Conservation (phyloP, 129 eudicot species). For the Dittrichia graveolens region DNA sequence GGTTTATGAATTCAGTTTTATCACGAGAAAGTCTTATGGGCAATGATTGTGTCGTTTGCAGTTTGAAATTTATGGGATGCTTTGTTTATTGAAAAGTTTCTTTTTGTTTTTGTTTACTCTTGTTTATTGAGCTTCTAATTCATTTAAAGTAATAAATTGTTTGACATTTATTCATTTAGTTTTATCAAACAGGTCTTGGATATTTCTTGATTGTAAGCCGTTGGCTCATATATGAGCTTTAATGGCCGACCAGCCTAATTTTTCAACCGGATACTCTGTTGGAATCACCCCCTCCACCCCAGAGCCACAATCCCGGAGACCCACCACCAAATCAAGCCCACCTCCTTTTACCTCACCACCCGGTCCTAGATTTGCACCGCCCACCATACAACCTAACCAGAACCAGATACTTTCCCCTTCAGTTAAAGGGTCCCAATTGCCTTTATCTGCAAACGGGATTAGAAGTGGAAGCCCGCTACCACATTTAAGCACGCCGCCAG, state of each 20-base stretch:
- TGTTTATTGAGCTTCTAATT: not conserved
- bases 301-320: conserved; percentile 40
- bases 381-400: conserved; percentile 47
- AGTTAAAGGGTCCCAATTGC: conserved; percentile 48
- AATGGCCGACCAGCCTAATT: conserved; percentile 63
- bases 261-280: conserved; percentile 52
- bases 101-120: too few relatives aligned
- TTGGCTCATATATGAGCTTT: conserved; percentile 29
- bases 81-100: too few relatives aligned
- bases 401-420: conserved; percentile 56
- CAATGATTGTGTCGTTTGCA: too few relatives aligned
- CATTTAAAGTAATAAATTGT: not conserved
- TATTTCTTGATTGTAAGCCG: conserved; percentile 16
- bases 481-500: conserved; percentile 89
- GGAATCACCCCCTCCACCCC: conserved; percentile 46
- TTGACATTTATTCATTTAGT: not conserved
- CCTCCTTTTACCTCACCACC: conserved; percentile 50
- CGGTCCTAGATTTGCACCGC: conserved; percentile 53
- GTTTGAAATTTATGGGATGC: too few relatives aligned
- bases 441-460: conserved; percentile 63
- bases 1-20: too few relatives aligned
- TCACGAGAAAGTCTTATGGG: too few relatives aligned
- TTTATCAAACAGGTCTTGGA: conserved; percentile 23
- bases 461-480: conserved; percentile 58
- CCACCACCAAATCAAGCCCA: conserved; percentile 41